Conservation (phyloP, 805 yeast species). For the Candida khao-thaluensis region DNA sequence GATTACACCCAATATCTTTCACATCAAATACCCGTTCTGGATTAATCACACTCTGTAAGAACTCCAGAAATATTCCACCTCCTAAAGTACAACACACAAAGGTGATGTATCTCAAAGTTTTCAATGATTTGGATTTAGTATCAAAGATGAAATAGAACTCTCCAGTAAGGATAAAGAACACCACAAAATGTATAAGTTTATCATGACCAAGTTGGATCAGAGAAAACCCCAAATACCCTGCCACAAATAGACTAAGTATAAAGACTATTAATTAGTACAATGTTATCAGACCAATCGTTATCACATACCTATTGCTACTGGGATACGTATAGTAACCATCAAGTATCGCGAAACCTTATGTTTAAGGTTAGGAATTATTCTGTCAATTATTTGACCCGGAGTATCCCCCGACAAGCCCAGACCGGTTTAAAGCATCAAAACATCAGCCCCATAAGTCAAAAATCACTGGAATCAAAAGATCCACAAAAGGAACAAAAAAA, state of each 20-base stretch:
- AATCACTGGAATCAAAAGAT: neutral
- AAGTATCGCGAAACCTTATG: conserved; percentile 1
- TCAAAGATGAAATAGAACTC: conserved; percentile 49
- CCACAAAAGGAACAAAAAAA: conserved; percentile 1
- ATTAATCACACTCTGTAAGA: conserved; percentile 46
- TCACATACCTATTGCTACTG: conserved; percentile 23
- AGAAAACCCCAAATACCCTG: conserved; percentile 53
- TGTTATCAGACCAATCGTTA: too few species aligned
- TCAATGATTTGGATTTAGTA: conserved; percentile 26
- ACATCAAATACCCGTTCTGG: conserved; percentile 50
- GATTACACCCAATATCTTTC: conserved; percentile 42
- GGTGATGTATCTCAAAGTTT: conserved; percentile 33
- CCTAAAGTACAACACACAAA: conserved; percentile 45
- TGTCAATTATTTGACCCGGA: conserved; percentile 1
- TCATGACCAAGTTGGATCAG: conserved; percentile 48
- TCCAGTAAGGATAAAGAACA: conserved; percentile 47
- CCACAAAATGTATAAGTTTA: conserved; percentile 48
- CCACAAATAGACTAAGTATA: conserved; percentile 18
- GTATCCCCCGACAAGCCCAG: too few species aligned
- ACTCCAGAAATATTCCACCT: conserved; percentile 52
- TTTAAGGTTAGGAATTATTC: neutral
- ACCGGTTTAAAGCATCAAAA: too few species aligned
- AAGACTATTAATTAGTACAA: conserved; percentile 26
- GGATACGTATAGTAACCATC: conserved; percentile 20
- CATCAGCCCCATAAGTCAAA: too few species aligned